Conservation (phyloP, 1,284 basidiomycete species). For the Melampsora larici-populina region DNA sequence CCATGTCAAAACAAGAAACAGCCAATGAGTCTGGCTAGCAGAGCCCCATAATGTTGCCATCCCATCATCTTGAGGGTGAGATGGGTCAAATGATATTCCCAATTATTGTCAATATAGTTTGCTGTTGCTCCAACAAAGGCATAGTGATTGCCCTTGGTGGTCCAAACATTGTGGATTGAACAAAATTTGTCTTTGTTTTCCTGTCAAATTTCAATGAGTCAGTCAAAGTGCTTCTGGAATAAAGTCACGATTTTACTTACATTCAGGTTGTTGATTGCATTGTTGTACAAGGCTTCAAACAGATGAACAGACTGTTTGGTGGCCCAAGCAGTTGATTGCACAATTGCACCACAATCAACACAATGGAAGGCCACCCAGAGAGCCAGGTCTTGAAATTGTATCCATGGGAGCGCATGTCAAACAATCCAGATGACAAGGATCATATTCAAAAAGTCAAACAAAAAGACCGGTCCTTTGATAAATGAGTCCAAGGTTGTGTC, state of each 20-base stretch:
- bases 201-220: background rate
- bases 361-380: background rate
- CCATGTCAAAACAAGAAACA: background rate
- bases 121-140: background rate
- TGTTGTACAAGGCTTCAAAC: too few relatives aligned
- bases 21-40: conserved; percentile 10
- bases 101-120: background rate
- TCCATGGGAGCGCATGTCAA: background rate
- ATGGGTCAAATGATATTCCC: background rate
- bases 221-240: too few relatives aligned
- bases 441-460: background rate
- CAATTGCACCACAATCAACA: too few relatives aligned
- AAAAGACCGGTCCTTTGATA: too few relatives aligned
- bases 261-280: too few relatives aligned
- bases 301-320: too few relatives aligned
- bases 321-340: too few relatives aligned
- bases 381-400: background rate
- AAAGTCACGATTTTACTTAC: too few relatives aligned
- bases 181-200: conserved; percentile 1
- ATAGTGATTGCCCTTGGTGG: conserved; percentile 13
- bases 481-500: too few relatives aligned
- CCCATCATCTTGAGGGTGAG: background rate
- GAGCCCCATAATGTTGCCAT: conserved; percentile 6
- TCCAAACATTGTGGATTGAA: conserved; percentile 15
- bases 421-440: conserved; percentile 16